A percentile compares a stretch with the other conserved stretches of the same genome.
phyloP scores from a whole-genome alignment of 139 green algal genomes.

The Chlamydomonas urium region DNA sequence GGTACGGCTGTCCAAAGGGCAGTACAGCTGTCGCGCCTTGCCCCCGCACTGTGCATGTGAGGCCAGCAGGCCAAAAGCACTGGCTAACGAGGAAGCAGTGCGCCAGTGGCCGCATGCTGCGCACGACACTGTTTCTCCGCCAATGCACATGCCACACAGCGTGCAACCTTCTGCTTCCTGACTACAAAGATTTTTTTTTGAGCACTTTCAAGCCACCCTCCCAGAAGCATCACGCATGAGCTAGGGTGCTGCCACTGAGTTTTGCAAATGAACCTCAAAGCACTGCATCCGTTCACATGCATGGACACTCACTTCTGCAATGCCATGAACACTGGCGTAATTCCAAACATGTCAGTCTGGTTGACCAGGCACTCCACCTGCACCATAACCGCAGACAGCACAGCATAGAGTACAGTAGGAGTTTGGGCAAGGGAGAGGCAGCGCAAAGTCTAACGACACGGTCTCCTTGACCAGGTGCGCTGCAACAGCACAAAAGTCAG shows the following conservation, averaged over 20 bases:
- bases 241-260: not conserved
- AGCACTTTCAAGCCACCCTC: not conserved
- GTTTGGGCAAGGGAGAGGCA: not conserved
- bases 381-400: not conserved
- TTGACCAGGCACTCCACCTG: constrained; percentile 40
- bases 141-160: too few species aligned
- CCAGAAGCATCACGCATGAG: too few species aligned
- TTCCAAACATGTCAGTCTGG: constrained; percentile 37
- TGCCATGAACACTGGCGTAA: constrained; percentile 52
- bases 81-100: too few species aligned
- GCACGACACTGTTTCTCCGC: too few species aligned
- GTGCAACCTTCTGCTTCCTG: not conserved
- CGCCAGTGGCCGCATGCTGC: too few species aligned
- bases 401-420: not conserved
- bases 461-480: not conserved
- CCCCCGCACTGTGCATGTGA: too few species aligned
- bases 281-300: not conserved
- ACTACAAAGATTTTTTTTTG: not conserved
- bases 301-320: constrained; percentile 43
- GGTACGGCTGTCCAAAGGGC: too few species aligned
- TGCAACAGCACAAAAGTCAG: not conserved
- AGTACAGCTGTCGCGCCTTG: too few species aligned
- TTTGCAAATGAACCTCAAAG: not conserved
- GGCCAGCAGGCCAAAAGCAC: too few species aligned
- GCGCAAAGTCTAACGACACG: not conserved